These are phyloP conservation scores for Flaveria linearis DNA, from an alignment of 129 eudicot genomes.

Conservation along the genomic window DNA sequence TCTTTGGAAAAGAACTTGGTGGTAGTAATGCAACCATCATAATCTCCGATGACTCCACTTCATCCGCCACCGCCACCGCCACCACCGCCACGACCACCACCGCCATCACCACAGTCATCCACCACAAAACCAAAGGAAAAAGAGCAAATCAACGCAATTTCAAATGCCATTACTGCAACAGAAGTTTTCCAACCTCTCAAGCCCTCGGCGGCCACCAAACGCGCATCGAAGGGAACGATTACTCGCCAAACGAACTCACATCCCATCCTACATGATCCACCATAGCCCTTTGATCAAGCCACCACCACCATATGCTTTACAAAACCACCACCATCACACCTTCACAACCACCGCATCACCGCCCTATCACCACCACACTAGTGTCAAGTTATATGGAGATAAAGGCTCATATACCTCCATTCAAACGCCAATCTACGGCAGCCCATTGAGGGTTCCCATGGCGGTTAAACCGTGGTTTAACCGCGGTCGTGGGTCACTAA, in stretches of 20 bases:
- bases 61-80: constrained; percentile 1
- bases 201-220: constrained; percentile 93
- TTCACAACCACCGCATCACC: constrained; percentile 25
- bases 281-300: constrained; percentile 8
- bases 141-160: constrained; percentile 44
- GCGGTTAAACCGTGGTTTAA: constrained; percentile 4
- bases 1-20: constrained; percentile 82
- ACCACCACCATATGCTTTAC: background rate
- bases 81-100: constrained; percentile 16
- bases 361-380: constrained; percentile 20
- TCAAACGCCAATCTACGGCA: constrained; percentile 22
- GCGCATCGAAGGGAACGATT: constrained; percentile 39
- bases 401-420: background rate
- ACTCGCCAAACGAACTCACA: constrained; percentile 25
- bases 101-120: background rate
- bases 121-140: constrained; percentile 3
- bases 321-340: constrained; percentile 12
- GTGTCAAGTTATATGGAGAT: background rate
- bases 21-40: constrained; percentile 15
- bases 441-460: constrained; percentile 20
- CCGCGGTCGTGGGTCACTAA: constrained; percentile 2
- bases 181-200: constrained; percentile 86
- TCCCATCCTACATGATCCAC: background rate
- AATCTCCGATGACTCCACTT: constrained; percentile 2
- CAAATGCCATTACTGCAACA: constrained; percentile 77